Evolutionary conservation across 805 yeast genomes (phyloP).

Genomic region (Candida saitoana): DNA sequence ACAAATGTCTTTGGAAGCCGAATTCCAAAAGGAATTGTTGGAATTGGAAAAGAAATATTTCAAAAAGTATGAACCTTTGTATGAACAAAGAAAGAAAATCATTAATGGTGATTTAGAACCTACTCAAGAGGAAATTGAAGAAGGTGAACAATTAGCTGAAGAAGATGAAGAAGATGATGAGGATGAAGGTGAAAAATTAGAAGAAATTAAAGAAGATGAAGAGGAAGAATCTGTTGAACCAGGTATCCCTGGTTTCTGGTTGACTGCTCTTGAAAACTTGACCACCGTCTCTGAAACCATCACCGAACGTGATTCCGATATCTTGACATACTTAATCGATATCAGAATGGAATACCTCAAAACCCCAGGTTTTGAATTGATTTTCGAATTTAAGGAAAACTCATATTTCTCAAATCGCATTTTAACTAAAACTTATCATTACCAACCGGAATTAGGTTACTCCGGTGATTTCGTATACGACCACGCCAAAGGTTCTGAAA

Average conservation of each 20-base stretch:
- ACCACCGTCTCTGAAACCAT: constrained; percentile 77
- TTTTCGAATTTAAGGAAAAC: constrained; percentile 74
- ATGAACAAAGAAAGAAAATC: constrained; percentile 66
- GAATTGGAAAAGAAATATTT: constrained; percentile 80
- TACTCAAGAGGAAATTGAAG: constrained; percentile 67
- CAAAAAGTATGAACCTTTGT: constrained; percentile 69
- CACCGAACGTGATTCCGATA: constrained; percentile 86
- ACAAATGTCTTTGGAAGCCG: constrained; percentile 80
- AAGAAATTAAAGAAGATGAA: constrained; percentile 41
- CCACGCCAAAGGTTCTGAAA: constrained; percentile 87
- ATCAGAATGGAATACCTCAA: constrained; percentile 75
- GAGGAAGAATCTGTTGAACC: constrained; percentile 35
- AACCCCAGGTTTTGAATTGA: constrained; percentile 82
- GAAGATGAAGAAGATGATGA: constrained; percentile 40
- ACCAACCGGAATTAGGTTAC: constrained; percentile 90
- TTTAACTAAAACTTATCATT: constrained; percentile 83
- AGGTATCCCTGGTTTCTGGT: constrained; percentile 96
- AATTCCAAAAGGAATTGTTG: constrained; percentile 84
- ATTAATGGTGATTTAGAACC: constrained; percentile 76
- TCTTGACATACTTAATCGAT: constrained; percentile 63
- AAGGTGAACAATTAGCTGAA: constrained; percentile 69
- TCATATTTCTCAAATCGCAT: constrained; percentile 70
- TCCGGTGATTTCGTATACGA: constrained; percentile 96
- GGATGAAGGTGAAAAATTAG: constrained; percentile 35
- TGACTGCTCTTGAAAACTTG: constrained; percentile 88